Evolutionary conservation across 352 stramenopile genomes (phyloP).

Genomic region (Phytophthora citrophthora): DNA sequence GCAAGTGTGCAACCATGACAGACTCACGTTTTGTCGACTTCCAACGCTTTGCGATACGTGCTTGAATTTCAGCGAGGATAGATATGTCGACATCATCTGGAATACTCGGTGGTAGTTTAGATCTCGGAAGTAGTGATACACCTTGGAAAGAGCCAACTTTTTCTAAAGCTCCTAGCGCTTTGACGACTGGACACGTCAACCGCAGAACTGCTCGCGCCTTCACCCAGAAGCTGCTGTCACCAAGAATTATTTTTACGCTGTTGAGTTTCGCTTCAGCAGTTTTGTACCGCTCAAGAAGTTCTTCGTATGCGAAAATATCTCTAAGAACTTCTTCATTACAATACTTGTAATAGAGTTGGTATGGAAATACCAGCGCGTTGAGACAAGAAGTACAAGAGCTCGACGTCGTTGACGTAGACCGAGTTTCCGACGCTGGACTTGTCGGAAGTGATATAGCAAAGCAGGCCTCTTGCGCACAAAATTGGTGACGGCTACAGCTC

Average conservation of each 20-base stretch:
- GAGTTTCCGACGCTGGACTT: too few relatives aligned
- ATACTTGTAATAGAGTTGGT: constrained; percentile 17
- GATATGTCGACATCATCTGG: not conserved
- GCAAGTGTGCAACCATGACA: not conserved
- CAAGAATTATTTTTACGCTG: constrained; percentile 1
- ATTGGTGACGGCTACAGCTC: too few relatives aligned
- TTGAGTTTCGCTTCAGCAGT: not conserved
- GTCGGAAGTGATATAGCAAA: too few relatives aligned
- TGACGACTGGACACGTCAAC: constrained; percentile 7
- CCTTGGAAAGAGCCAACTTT: constrained; percentile 21
- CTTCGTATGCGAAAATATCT: constrained; percentile 3
- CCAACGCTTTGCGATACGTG: not conserved
- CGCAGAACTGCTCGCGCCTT: not conserved
- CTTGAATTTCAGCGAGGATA: not conserved
- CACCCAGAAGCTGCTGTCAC: constrained; percentile 10
- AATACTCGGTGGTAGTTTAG: not conserved
- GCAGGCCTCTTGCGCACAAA: too few relatives aligned
- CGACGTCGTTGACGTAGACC: too few relatives aligned
- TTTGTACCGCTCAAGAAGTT: not conserved
- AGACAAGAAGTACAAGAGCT: too few relatives aligned
- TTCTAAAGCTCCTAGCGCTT: constrained; percentile 16
- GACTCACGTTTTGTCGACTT: not conserved
- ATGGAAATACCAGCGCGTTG: too few relatives aligned
- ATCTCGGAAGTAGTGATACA: constrained; percentile 15
- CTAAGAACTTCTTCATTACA: constrained; percentile 6